Conservation (phyloP, 257 asterid species). For the Fraxinus excelsior region DNA sequence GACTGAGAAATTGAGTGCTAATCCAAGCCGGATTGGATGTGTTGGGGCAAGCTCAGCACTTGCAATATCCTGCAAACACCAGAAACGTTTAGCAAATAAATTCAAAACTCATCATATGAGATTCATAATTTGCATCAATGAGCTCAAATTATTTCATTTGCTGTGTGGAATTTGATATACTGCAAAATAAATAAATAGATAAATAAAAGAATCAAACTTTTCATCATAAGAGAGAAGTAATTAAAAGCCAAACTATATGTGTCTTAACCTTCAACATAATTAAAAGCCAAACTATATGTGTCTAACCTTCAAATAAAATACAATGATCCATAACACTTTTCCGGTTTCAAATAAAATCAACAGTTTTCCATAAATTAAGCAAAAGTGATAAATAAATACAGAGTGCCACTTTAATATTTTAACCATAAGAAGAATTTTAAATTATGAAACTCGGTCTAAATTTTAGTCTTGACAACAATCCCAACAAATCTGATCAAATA, state of each 20-base stretch:
- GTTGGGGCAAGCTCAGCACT: constrained; percentile 52
- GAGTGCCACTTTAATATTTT: neutral
- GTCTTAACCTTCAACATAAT: too few relatives aligned
- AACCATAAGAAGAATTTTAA: neutral
- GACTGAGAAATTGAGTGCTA: constrained; percentile 61
- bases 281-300: neutral
- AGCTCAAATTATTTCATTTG: constrained; percentile 5
- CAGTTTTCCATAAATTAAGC: constrained; percentile 1
- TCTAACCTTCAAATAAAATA: too few relatives aligned
- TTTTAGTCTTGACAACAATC: neutral
- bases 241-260: neutral
- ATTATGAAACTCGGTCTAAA: neutral
- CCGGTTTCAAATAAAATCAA: neutral
- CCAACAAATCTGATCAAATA: neutral
- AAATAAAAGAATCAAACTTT: neutral
- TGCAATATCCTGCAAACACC: constrained; percentile 47
- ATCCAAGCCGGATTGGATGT: constrained; percentile 58
- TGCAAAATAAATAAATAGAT: neutral
- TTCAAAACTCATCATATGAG: neutral
- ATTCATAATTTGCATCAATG: constrained; percentile 5
- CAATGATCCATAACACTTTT: neutral
- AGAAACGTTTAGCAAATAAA: neutral
- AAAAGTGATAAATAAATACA: neutral
- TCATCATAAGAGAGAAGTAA: neutral
- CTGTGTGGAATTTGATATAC: neutral